Percentiles rank a stretch among this genome's conserved stretches.
Evolutionary conservation across 441 rosid genomes (phyloP).

Genomic region (Euphorbia celastroides): DNA sequence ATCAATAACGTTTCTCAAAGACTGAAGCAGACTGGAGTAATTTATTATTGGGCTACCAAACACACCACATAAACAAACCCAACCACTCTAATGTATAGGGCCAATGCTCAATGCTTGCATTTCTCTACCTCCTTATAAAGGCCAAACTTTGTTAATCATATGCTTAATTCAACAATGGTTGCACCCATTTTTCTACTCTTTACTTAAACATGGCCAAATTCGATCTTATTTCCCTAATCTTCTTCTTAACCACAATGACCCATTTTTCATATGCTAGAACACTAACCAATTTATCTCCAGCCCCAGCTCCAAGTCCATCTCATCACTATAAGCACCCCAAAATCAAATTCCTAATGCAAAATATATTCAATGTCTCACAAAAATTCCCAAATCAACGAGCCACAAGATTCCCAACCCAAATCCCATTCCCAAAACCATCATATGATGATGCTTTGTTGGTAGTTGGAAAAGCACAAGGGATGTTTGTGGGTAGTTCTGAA

Average conservation of each 20-base stretch:
- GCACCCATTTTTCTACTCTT: too few relatives aligned
- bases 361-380: constrained; percentile 30
- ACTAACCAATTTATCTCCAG: constrained; percentile 18
- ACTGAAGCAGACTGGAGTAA: too few relatives aligned
- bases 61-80: constrained; percentile 7
- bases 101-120: background rate
- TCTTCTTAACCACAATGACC: constrained; percentile 18
- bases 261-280: constrained; percentile 33
- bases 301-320: constrained; percentile 12
- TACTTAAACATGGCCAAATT: too few relatives aligned
- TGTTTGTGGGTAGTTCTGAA: constrained; percentile 41
- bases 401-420: constrained; percentile 22
- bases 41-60: too few relatives aligned
- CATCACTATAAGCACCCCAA: constrained; percentile 20
- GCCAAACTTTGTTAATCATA: background rate
- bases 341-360: constrained; percentile 46
- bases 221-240: constrained; percentile 1
- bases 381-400: constrained; percentile 7
- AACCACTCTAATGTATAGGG: constrained; percentile 19
- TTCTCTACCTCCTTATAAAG: constrained; percentile 10
- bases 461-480: constrained; percentile 49
- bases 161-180: constrained; percentile 9
- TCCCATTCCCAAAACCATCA: constrained; percentile 48
- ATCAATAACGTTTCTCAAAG: too few relatives aligned
- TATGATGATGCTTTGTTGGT: background rate